Percentiles rank a stretch among this genome's conserved stretches.
Evolutionary conservation across 192 early-diverging fungal species (phyloP).

Genomic region (Chytriomyces hyalinus): DNA sequence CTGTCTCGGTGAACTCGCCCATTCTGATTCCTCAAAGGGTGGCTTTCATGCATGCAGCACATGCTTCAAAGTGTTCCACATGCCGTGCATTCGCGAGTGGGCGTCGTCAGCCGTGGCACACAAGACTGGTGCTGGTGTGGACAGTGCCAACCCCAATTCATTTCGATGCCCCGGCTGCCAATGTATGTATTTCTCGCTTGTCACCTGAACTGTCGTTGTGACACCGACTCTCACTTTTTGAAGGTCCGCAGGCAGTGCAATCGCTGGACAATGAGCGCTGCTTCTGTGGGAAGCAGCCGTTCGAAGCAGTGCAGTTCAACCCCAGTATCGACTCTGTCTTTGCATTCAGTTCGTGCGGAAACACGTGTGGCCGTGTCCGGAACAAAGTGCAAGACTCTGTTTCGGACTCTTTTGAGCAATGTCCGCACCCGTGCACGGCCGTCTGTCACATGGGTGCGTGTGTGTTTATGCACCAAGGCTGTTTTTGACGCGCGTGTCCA

Average conservation of each 20-base stretch:
- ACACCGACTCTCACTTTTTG: no score
- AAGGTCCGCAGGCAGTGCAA: neutral
- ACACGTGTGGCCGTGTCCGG: slow-evolving; percentile 11
- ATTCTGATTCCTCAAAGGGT: neutral
- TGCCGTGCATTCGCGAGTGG: slow-evolving; percentile 7
- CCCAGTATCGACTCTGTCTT: no score
- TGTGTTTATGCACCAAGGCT: no score
- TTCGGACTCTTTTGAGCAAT: neutral
- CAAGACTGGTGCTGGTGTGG: neutral
- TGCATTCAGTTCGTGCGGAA: neutral
- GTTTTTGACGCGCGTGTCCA: neutral
- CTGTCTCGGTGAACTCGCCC: neutral
- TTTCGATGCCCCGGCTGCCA: slow-evolving; percentile 28
- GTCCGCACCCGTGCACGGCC: neutral
- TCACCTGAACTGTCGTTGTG: no score
- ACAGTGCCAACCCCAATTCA: neutral
- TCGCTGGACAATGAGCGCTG: neutral
- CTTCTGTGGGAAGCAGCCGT: slow-evolving; percentile 21
- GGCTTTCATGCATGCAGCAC: slow-evolving; percentile 6
- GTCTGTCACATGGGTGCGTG: neutral
- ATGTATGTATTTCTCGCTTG: neutral
- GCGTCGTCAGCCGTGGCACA: neutral
- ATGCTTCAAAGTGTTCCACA: slow-evolving; percentile 27
- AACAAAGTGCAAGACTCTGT: neutral
- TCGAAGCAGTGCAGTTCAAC: neutral